These are phyloP conservation scores for Linanthus parryae DNA, from an alignment of 148 eudicot genomes.

Conservation along the genomic window DNA sequence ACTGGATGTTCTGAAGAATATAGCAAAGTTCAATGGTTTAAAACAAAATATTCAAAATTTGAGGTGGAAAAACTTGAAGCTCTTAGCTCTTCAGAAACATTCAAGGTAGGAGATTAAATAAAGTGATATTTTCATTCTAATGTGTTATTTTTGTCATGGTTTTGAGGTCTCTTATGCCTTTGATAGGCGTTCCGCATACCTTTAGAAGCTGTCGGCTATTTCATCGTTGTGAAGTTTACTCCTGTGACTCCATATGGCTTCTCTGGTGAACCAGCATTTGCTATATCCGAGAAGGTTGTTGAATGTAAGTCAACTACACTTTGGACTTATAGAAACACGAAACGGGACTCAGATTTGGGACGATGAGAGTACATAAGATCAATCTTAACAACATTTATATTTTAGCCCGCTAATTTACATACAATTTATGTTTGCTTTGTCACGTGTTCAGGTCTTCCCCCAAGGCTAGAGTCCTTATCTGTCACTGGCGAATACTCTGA, in stretches of 20 bases:
- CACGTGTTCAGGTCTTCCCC: constrained; percentile 81
- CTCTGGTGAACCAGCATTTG: constrained; percentile 77
- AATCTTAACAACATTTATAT: too few species aligned
- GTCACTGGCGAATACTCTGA: constrained; percentile 89
- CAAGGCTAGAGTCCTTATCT: constrained; percentile 84
- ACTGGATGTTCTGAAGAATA: constrained; percentile 94
- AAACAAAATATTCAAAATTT: constrained; percentile 42
- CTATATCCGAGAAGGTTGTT: constrained; percentile 60
- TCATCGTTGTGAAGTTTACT: constrained; percentile 81
- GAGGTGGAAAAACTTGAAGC: constrained; percentile 80
- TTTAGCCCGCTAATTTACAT: too few species aligned
- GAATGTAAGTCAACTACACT: constrained; percentile 98
- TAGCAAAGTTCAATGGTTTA: constrained; percentile 99
- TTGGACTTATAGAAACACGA: too few species aligned
- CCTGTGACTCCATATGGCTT: constrained; percentile 94
- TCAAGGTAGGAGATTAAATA: constrained; percentile 51
- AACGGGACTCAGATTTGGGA: too few species aligned
- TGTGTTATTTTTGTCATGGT: not conserved
- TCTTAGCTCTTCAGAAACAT: constrained; percentile 73
- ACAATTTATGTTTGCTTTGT: constrained; percentile 12
- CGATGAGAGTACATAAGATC: too few species aligned
- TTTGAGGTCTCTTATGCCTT: constrained; percentile 14
- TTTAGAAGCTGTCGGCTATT: constrained; percentile 83
- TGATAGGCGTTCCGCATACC: constrained; percentile 98
- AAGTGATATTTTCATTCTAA: constrained; percentile 3